Base-by-base conservation (phyloP, 192 early-diverging fungal species). In the Gryganskiella cystojenkinii region DNA sequence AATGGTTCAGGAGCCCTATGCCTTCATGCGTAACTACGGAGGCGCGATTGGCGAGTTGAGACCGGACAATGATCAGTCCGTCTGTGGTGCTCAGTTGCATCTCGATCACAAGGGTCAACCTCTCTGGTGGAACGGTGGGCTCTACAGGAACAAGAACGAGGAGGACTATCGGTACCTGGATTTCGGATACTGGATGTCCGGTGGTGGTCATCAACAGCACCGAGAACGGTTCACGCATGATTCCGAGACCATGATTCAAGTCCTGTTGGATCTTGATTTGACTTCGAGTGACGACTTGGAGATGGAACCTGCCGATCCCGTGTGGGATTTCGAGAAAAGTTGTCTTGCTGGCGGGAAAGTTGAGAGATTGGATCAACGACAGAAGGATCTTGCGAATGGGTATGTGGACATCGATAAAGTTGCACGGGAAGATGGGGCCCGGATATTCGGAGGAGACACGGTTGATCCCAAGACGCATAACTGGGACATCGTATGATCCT, bases 1-100 rank as follows among this genome's bases (percentile, higher is more conserved):
- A 68, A 79, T 88, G 80, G 40, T 84, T 27, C 80, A 87, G 17
- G 81, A 84, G 35, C 88, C 87, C 15, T 87, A 86, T 61, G 71
- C 66, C 30, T 88, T 85, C 44, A 71, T 81, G 31, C 70, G 72
- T 31, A 81, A 80, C 8, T 78, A 82, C 61, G 85, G 83, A 19
- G 88, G 80, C 7, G 84, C 83, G 19, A 81, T 90, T 40, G 90
- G 88, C 25, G 82, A 70, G 25, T 64, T 85, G 13, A 67, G 81
- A 14, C 61, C 68, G 42, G 80, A 45, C 14, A 67, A 80, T 10
- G 66, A 71, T 19, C 20, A 50, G 1, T 58, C 46, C n/a, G 83
- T 86, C 2, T 86, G 85, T 42, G 83, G 83, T 33, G 78, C 75
- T n/a, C 80, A 80, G 34, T 43, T 86, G 10, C 83, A 84, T 44